Evolutionary conservation across 768 basidiomycete species (phyloP).

Genomic region (Pleurotus citrinopileatus): DNA sequence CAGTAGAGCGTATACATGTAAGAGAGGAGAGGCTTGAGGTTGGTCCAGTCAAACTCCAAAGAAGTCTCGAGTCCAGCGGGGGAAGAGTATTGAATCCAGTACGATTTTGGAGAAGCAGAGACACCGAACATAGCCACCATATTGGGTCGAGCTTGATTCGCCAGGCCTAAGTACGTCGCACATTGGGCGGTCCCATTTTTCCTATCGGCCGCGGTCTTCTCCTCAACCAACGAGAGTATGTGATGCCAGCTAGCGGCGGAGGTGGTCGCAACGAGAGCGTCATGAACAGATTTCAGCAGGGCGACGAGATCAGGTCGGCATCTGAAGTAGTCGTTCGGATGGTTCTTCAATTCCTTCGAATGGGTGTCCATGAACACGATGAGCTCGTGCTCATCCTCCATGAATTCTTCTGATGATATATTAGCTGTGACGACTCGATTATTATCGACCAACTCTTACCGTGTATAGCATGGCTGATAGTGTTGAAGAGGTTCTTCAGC

Average conservation of each 20-base stretch:
- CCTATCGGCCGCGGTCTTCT: neutral
- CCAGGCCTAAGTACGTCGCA: neutral
- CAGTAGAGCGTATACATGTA: constrained; percentile 6
- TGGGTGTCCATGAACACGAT: too few species aligned
- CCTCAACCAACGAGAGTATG: neutral
- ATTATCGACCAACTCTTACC: too few species aligned
- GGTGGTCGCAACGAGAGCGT: neutral
- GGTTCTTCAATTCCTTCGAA: neutral
- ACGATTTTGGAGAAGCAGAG: neutral
- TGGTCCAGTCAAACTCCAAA: neutral
- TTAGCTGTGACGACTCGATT: too few species aligned
- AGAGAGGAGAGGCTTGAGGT: neutral
- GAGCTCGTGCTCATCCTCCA: too few species aligned
- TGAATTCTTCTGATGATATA: too few species aligned
- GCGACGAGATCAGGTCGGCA: neutral
- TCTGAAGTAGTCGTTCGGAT: neutral
- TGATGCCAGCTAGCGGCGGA: neutral
- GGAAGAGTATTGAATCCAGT: neutral
- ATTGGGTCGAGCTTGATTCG: constrained; percentile 6
- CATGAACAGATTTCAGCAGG: neutral
- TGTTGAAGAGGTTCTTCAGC: too few species aligned
- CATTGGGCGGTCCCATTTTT: neutral
- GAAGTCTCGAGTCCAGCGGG: neutral
- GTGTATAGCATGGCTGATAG: too few species aligned
- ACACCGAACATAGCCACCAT: neutral